A percentile compares a stretch with the other conserved stretches of the same genome.
Conservation (phyloP, 2,329 filamentous ascomycete genomes). For the Phialophora verrucosa region DNA sequence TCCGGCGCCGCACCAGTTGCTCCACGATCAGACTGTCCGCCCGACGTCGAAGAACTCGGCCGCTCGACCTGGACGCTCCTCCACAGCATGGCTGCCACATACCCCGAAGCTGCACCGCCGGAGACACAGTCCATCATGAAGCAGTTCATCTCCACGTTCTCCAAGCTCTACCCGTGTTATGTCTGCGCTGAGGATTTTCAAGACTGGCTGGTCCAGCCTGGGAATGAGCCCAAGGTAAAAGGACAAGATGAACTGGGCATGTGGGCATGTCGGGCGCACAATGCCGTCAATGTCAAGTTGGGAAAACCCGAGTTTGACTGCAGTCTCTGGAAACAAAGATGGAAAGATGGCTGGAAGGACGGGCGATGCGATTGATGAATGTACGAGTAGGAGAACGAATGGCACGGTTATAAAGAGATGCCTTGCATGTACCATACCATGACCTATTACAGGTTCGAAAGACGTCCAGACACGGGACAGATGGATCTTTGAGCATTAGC, state of each 20-base stretch:
- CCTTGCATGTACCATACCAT: neutral
- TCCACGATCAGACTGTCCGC: constrained; percentile 71
- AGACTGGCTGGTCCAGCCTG: constrained; percentile 70
- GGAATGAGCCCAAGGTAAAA: constrained; percentile 67
- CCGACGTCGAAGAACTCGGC: constrained; percentile 86
- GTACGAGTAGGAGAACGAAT: neutral
- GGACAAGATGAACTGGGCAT: constrained; percentile 55
- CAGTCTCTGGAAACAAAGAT: constrained; percentile 86
- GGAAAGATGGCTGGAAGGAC: constrained; percentile 84
- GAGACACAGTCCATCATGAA: constrained; percentile 76
- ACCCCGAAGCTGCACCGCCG: constrained; percentile 72
- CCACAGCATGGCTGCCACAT: constrained; percentile 86
- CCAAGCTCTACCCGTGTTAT: constrained; percentile 93
- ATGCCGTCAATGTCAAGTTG: constrained; percentile 69
- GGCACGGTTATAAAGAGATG: neutral
- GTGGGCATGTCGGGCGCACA: constrained; percentile 60
- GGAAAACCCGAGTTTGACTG: constrained; percentile 94
- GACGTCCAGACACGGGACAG: neutral
- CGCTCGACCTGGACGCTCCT: constrained; percentile 91
- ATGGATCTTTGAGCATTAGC: constrained; percentile 26
- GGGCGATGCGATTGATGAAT: constrained; percentile 63
- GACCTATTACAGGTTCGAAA: neutral
- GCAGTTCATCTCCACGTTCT: constrained; percentile 79
- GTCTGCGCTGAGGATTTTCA: constrained; percentile 92
- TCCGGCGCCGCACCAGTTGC: constrained; percentile 34